A percentile compares a stretch with the other conserved stretches of the same genome.
Conservation (phyloP, 495 filamentous ascomycete genomes). For the Neurospora pannonica region DNA sequence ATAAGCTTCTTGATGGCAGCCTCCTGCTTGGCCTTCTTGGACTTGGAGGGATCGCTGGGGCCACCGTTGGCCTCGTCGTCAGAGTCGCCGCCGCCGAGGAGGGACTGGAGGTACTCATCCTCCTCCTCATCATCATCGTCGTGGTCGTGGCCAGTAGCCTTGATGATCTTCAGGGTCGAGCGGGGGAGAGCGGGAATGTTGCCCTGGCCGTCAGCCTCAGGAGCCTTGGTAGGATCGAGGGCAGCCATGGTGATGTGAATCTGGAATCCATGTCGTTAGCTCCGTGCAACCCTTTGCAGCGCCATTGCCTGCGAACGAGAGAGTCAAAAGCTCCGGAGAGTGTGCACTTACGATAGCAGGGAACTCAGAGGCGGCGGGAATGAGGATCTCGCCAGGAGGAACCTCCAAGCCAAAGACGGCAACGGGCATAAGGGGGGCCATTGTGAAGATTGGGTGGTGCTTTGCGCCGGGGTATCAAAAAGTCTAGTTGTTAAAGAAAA, state of each 20-base stretch:
- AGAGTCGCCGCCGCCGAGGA: constrained; percentile 49
- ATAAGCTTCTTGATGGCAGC: constrained; percentile 65
- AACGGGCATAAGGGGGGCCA: constrained; percentile 48
- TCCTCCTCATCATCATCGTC: constrained; percentile 55
- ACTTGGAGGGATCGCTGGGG: constrained; percentile 80
- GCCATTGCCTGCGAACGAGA: neutral
- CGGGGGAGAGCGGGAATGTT: constrained; percentile 54
- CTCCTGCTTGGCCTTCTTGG: constrained; percentile 67
- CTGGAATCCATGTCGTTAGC: constrained; percentile 34
- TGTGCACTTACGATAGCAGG: constrained; percentile 66
- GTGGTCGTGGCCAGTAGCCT: constrained; percentile 45
- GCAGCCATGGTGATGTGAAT: constrained; percentile 98
- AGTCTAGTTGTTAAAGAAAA: neutral
- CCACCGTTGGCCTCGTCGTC: constrained; percentile 73
- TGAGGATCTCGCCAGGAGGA: constrained; percentile 64
- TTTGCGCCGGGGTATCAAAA: neutral
- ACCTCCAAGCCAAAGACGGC: constrained; percentile 86
- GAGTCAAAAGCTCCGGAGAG: neutral
- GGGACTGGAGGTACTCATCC: constrained; percentile 37
- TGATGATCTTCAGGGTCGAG: constrained; percentile 84
- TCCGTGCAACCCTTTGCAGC: neutral
- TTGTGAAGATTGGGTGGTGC: constrained; percentile 7
- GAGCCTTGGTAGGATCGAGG: constrained; percentile 75
- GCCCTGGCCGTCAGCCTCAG: constrained; percentile 53
- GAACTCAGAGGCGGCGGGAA: constrained; percentile 64